Evolutionary conservation across 2,329 filamentous ascomycete genomes (phyloP).

Genomic region (Aspergillus uvarum): DNA sequence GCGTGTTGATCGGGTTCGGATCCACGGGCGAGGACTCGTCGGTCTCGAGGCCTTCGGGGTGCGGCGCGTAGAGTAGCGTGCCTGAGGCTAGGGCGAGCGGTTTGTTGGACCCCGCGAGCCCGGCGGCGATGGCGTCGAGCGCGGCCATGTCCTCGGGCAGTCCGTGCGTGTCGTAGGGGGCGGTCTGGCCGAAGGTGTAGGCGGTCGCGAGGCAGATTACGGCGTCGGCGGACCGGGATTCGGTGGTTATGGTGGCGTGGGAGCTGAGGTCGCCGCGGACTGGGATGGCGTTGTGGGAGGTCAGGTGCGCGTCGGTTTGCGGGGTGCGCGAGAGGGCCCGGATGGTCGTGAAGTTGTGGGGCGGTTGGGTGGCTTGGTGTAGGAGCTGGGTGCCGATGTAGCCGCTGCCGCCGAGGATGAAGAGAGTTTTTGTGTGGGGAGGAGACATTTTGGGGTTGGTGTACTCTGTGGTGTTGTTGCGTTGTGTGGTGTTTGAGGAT

Average conservation of each 20-base stretch:
- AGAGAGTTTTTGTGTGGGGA: constrained; percentile 23
- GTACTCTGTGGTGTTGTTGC: no score
- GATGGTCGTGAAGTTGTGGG: constrained; percentile 30
- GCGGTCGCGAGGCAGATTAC: constrained; percentile 47
- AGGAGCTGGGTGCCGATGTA: constrained; percentile 45
- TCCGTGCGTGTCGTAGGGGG: constrained; percentile 19
- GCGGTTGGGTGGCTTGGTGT: constrained; percentile 35
- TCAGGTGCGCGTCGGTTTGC: constrained; percentile 28
- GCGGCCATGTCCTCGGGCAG: constrained; percentile 35
- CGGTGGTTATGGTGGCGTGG: constrained; percentile 31
- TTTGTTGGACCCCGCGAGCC: constrained; percentile 32
- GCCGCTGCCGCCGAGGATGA: constrained; percentile 48
- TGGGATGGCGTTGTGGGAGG: constrained; percentile 32
- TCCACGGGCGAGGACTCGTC: constrained; percentile 18
- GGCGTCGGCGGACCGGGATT: constrained; percentile 37
- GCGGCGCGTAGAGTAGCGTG: constrained; percentile 30
- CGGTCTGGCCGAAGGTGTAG: constrained; percentile 40
- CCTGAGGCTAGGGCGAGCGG: constrained; percentile 44
- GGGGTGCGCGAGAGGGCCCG: constrained; percentile 44
- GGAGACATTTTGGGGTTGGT: not conserved
- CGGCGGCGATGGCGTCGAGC: constrained; percentile 38
- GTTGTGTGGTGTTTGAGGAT: no score
- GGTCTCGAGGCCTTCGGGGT: constrained; percentile 32
- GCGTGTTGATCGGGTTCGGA: constrained; percentile 19
- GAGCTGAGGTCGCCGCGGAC: constrained; percentile 40